Evolutionary conservation across 2,329 filamentous ascomycete genomes (phyloP).

Genomic region (Canariomyces notabilis): DNA sequence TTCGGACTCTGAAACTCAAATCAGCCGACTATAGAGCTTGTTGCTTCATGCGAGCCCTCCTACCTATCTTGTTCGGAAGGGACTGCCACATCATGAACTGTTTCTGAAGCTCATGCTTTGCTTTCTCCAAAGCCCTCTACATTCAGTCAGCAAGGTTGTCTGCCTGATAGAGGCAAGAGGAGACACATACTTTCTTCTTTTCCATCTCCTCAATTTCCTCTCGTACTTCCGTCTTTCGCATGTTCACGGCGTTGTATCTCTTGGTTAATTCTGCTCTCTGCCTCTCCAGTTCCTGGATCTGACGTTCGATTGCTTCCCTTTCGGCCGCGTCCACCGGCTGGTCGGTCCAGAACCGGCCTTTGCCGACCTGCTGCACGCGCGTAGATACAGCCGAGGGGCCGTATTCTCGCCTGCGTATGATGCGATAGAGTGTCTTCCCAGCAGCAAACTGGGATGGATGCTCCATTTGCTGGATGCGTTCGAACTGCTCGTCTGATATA

Average conservation of each 20-base stretch:
- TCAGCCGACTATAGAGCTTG: conserved; percentile 5
- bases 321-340: conserved; percentile 65
- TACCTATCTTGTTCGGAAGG: conserved; percentile 68
- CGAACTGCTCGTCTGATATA: conserved; percentile 62
- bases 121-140: conserved; percentile 47
- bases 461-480: conserved; percentile 53
- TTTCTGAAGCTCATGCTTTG: conserved; percentile 65
- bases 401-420: conserved; percentile 74
- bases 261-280: conserved; percentile 34
- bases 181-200: conserved; percentile 39
- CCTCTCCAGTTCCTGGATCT: conserved; percentile 39
- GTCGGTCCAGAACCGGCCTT: conserved; percentile 68
- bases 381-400: conserved; percentile 69
- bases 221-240: conserved; percentile 38
- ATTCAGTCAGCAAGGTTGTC: conserved; percentile 14
- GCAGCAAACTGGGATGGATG: conserved; percentile 67
- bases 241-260: conserved; percentile 31
- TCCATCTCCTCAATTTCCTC: conserved; percentile 39
- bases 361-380: conserved; percentile 53
- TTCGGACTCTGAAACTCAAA: conserved; percentile 27
- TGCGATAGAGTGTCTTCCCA: conserved; percentile 56
- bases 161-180: neutral
- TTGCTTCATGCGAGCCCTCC: conserved; percentile 24
- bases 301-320: conserved; percentile 56
- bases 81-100: conserved; percentile 60